Evolutionary conservation across 106 monocot genomes (phyloP), one percentile per base, ranked within the genome.

Genomic region (Hemerocallis citrina): DNA sequence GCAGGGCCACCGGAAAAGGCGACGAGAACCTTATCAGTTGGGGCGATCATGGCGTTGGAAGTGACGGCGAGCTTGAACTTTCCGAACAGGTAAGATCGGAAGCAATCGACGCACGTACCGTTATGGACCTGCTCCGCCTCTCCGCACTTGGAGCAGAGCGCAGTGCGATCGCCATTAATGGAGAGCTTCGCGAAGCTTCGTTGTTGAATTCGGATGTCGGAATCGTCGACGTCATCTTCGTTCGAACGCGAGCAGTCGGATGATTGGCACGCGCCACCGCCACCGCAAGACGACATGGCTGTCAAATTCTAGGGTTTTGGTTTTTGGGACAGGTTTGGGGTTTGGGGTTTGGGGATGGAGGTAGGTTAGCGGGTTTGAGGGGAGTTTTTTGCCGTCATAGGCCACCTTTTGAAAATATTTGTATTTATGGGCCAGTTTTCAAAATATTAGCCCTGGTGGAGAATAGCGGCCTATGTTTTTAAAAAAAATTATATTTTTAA

Each of bases 51-150:
- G 44, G 81, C 91, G 63, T 92, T 98, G 61, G 85, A 61, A 14
- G 88, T 88, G 54, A 98, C 92, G 19, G 88, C 79, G 27, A 82
- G 77, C 79, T 98, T 98, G 58, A 98, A 92, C 80, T 98, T 98
- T 5, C 79, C 79, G n/a, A 68, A 85, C 1, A 98, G 34, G 28
- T 61, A 59, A 9, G 74, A 55, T 7, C 88, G 78, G 72, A 98
- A 92, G 72, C 98, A 98, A 6, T 38, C 34, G 10, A 30, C 45
- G 79, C 98, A 98, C 14, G 72, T 66, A 2, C 77, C 70, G 44
- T 77, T 77, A 69, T 72, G 69, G 8, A 30, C 57, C 34, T 60
- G 56, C 28, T 63, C 63, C 37, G 32, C 71, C 27, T 68, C 79
- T 14, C 73, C 73, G 68, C 98, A 98, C 82, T 98, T 98, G 46